phyloP scores from a whole-genome alignment of 1,284 basidiomycete genomes.

The Cerioporus squamosus region DNA sequence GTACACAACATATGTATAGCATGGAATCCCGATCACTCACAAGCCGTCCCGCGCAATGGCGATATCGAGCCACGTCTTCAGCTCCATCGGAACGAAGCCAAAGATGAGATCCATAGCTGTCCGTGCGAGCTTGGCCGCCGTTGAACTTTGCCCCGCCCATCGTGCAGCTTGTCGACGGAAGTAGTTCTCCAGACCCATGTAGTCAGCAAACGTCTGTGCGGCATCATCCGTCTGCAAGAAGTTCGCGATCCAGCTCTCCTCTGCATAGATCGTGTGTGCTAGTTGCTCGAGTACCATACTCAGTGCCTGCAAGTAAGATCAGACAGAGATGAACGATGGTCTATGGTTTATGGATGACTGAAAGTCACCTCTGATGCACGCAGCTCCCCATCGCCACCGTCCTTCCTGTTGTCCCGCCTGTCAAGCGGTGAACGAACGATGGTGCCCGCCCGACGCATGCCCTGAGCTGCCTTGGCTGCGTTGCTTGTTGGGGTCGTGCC shows the following conservation, averaged over 20 bases:
- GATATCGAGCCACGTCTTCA: slow-evolving; percentile 86
- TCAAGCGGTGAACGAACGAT: slow-evolving; percentile 75
- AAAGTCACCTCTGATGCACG: slow-evolving; percentile 51
- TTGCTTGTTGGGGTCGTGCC: slow-evolving; percentile 42
- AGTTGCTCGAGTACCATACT: slow-evolving; percentile 78
- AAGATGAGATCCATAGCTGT: slow-evolving; percentile 95
- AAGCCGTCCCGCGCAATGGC: slow-evolving; percentile 78
- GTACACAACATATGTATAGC: neutral
- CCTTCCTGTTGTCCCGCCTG: slow-evolving; percentile 64
- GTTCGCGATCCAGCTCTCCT: slow-evolving; percentile 89
- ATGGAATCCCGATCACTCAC: slow-evolving; percentile 51
- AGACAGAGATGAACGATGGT: slow-evolving; percentile 1
- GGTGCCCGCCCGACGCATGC: slow-evolving; percentile 78
- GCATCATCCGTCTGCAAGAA: slow-evolving; percentile 92
- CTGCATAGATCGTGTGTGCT: slow-evolving; percentile 76
- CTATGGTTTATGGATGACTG: neutral
- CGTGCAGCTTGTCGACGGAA: slow-evolving; percentile 89
- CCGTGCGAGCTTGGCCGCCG: slow-evolving; percentile 81
- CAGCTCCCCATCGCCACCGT: slow-evolving; percentile 58
- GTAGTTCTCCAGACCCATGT: slow-evolving; percentile 93
- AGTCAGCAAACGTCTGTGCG: slow-evolving; percentile 93
- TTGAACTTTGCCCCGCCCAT: slow-evolving; percentile 65
- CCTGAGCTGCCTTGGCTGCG: slow-evolving; percentile 51
- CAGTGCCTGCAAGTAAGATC: slow-evolving; percentile 61
- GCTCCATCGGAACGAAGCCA: slow-evolving; percentile 85